Percentiles rank a stretch among this genome's conserved stretches.
These are phyloP conservation scores for Backusella tarrabulga DNA, from an alignment of 192 early-diverging fungal genomes.

Conservation along the genomic window DNA sequence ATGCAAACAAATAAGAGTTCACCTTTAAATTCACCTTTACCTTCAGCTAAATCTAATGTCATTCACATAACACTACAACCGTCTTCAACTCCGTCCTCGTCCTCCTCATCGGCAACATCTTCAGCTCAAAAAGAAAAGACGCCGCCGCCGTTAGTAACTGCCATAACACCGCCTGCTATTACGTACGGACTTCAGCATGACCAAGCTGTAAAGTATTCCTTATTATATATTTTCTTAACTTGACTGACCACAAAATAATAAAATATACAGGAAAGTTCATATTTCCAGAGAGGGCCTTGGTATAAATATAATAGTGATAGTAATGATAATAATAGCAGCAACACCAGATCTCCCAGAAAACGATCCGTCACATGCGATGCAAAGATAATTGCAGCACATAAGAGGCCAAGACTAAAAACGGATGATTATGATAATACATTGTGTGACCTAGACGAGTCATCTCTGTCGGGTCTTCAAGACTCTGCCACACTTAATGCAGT, in stretches of 20 bases:
- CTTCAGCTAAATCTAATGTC: background rate
- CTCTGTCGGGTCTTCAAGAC: background rate
- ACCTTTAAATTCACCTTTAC: slow-evolving; percentile 9
- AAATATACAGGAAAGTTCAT: background rate
- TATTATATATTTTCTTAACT: background rate
- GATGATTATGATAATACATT: background rate
- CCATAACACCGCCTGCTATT: background rate
- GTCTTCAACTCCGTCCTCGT: background rate
- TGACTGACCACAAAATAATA: background rate
- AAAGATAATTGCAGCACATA: slow-evolving; percentile 5
- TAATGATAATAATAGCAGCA: background rate
- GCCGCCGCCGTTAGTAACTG: background rate
- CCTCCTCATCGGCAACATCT: background rate
- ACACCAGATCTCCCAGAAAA: slow-evolving; percentile 8
- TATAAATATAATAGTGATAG: background rate
- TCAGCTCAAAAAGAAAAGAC: background rate
- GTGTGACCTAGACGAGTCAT: background rate
- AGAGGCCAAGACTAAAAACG: background rate
- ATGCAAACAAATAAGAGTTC: background rate
- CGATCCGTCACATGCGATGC: slow-evolving; percentile 20
- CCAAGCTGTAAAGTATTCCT: background rate
- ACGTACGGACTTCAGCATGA: background rate
- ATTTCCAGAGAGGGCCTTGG: background rate
- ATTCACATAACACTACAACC: slow-evolving; percentile 10
- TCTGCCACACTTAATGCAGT: slow-evolving; percentile 4